Evolutionary conservation across 202 grass and related monocot species (phyloP).

Genomic region (Setaria italica): DNA sequence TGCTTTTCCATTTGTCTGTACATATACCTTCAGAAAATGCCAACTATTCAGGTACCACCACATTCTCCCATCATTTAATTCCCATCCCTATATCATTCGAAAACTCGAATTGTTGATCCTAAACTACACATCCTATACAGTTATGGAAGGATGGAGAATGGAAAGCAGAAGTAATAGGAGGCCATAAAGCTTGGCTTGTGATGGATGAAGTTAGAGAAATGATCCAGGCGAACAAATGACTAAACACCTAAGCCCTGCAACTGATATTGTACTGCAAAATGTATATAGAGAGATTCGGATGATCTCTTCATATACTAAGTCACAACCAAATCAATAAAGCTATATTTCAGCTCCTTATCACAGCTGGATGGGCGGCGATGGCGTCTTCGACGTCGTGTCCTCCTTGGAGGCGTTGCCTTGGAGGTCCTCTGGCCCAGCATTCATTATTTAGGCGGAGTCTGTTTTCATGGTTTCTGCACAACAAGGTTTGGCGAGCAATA

Average conservation of each 20-base stretch:
- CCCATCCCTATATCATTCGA: neutral
- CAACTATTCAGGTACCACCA: conserved; percentile 87
- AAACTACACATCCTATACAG: conserved; percentile 44
- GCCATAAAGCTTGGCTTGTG: conserved; percentile 95
- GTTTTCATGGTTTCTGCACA: no score
- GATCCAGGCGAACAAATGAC: conserved; percentile 82
- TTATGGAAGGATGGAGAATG: conserved; percentile 98
- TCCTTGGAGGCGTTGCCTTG: no score
- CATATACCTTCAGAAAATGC: conserved; percentile 83
- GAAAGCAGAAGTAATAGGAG: conserved; percentile 85
- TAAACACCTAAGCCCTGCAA: neutral
- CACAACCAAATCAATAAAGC: no score
- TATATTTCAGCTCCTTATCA: no score
- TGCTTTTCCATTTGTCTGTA: neutral
- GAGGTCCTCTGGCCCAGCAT: no score
- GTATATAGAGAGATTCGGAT: conserved; percentile 37
- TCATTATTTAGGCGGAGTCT: no score
- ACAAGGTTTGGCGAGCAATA: no score
- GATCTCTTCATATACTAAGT: conserved; percentile 3
- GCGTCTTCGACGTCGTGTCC: no score
- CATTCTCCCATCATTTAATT: neutral
- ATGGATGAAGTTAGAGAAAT: conserved; percentile 97
- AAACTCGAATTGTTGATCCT: neutral
- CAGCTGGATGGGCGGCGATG: no score
- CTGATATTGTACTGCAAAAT: conserved; percentile 4